Percentiles rank a stretch among this genome's conserved stretches.
Evolutionary conservation across 2,329 filamentous ascomycete species (phyloP).

Genomic region (Coniochaeta sp.): DNA sequence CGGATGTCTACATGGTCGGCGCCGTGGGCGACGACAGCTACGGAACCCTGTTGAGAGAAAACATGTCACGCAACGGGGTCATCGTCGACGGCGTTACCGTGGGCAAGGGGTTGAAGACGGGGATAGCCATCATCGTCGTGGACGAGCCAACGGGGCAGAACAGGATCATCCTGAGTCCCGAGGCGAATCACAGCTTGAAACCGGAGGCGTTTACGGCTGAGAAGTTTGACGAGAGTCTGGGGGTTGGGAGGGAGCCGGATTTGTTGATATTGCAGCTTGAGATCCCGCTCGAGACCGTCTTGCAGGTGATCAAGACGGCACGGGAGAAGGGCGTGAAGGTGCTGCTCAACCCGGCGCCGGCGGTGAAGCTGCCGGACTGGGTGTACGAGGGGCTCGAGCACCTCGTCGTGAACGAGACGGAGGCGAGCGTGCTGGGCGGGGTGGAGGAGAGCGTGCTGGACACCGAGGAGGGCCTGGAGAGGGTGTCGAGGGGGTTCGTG

Average conservation of each 20-base stretch:
- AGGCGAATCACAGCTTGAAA: conserved; percentile 54
- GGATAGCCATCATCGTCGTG: conserved; percentile 69
- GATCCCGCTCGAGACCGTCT: conserved; percentile 59
- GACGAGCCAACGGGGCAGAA: conserved; percentile 69
- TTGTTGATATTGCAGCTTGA: conserved; percentile 74
- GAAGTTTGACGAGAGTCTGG: conserved; percentile 1
- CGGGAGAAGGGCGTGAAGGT: conserved; percentile 47
- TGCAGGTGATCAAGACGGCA: conserved; percentile 51
- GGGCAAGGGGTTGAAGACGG: conserved; percentile 45
- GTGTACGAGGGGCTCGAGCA: conserved; percentile 66
- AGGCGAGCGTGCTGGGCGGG: conserved; percentile 67
- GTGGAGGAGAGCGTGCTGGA: conserved; percentile 43
- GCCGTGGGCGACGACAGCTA: conserved; percentile 66
- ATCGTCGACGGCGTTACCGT: conserved; percentile 45
- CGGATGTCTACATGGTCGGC: conserved; percentile 62
- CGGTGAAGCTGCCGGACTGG: conserved; percentile 57
- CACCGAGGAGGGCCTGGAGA: conserved; percentile 32
- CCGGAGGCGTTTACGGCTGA: conserved; percentile 26
- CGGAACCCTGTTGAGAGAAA: conserved; percentile 49
- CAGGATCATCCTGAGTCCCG: conserved; percentile 66
- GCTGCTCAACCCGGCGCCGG: conserved; percentile 81
- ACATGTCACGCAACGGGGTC: conserved; percentile 55
- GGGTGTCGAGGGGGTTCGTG: conserved; percentile 55
- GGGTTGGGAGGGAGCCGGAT: conserved; percentile 35
- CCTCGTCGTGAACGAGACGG: conserved; percentile 85